Conservation (phyloP, 345 rosid species). For the Populus davidiana region DNA sequence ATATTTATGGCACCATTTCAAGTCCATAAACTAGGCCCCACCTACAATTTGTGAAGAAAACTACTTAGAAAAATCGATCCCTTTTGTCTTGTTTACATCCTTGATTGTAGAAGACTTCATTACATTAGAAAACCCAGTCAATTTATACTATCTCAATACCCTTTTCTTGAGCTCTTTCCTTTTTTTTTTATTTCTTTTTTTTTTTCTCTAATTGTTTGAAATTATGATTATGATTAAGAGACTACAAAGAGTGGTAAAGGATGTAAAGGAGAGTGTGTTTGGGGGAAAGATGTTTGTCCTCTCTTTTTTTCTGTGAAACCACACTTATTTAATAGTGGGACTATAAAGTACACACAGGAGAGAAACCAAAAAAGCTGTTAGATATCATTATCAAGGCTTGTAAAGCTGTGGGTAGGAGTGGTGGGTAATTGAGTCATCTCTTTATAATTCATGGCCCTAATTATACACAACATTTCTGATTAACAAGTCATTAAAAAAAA, state of each 20-base stretch:
- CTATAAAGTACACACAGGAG: conserved; percentile 24
- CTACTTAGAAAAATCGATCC: neutral
- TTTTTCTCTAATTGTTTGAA: neutral
- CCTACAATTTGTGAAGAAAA: neutral
- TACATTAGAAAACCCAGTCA: neutral
- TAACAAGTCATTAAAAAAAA: neutral
- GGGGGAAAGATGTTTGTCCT: conserved; percentile 16
- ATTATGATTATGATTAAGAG: neutral
- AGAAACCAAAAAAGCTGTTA: conserved; percentile 30
- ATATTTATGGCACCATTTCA: neutral
- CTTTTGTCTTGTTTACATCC: neutral
- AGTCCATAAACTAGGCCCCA: neutral
- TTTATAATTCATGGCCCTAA: conserved; percentile 29
- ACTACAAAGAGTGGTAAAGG: conserved; percentile 11
- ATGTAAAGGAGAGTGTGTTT: neutral
- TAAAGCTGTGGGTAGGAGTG: conserved; percentile 18
- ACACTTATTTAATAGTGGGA: conserved; percentile 33
- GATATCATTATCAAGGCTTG: conserved; percentile 46
- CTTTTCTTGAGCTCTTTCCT: neutral
- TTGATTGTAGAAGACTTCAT: neutral
- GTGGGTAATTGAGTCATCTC: conserved; percentile 27
- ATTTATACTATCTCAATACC: neutral
- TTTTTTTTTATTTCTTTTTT: too few relatives aligned
- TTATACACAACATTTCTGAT: conserved; percentile 28
- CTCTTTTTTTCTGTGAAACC: conserved; percentile 17